A percentile compares a stretch with the other conserved stretches of the same genome.
These are phyloP conservation scores for Paecilomyces fulvus DNA, from an alignment of 2,329 filamentous ascomycete genomes.

Conservation along the genomic window DNA sequence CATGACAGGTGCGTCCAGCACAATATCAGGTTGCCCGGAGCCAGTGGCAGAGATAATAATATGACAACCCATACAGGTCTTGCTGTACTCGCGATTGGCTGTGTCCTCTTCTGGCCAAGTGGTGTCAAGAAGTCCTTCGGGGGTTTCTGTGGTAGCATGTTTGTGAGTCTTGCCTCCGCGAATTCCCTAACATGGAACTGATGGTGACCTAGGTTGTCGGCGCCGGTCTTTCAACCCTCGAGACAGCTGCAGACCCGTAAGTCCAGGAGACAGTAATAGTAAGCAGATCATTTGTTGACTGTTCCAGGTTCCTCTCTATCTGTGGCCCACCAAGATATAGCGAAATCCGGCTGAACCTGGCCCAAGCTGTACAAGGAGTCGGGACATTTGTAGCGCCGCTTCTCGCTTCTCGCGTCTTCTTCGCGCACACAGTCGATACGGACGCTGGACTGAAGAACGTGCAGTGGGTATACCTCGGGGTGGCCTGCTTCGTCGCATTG, in stretches of 20 bases:
- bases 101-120: slow-evolving; percentile 51
- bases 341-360: slow-evolving; percentile 51
- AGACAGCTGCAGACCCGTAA: slow-evolving; percentile 51
- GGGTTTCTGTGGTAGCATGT: slow-evolving; percentile 53
- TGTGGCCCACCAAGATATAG: slow-evolving; percentile 53
- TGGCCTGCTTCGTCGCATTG: slow-evolving; percentile 51
- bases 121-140: slow-evolving; percentile 48
- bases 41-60: neutral
- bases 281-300: neutral
- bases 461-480: slow-evolving; percentile 57
- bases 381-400: slow-evolving; percentile 53
- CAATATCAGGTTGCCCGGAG: slow-evolving; percentile 10
- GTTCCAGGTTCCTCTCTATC: slow-evolving; percentile 13
- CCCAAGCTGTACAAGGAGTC: slow-evolving; percentile 51
- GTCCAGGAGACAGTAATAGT: slow-evolving; percentile 14
- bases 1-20: slow-evolving; percentile 19
- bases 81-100: slow-evolving; percentile 47
- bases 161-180: slow-evolving; percentile 18
- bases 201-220: slow-evolving; percentile 31
- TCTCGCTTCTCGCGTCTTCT: slow-evolving; percentile 54
- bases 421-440: slow-evolving; percentile 45
- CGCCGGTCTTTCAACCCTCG: slow-evolving; percentile 45
- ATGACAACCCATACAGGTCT: slow-evolving; percentile 41
- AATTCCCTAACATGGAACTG: neutral
- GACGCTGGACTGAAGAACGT: slow-evolving; percentile 48